Conservation (phyloP, 495 filamentous ascomycete genomes). For the Monascus purpureus region DNA sequence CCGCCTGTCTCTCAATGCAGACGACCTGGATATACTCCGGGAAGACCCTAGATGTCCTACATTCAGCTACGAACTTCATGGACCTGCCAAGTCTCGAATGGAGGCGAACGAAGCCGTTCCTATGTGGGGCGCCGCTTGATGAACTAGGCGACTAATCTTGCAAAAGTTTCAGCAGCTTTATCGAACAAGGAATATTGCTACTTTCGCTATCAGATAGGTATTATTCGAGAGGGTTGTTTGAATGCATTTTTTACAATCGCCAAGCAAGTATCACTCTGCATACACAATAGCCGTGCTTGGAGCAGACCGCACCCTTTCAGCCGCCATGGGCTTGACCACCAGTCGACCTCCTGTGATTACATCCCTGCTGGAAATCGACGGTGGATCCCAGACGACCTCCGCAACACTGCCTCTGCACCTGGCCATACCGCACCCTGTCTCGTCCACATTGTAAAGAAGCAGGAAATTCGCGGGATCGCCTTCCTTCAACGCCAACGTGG, state of each 20-base stretch:
- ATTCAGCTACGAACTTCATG: conserved; percentile 29
- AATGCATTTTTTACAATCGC: too few relatives aligned
- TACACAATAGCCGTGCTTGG: neutral
- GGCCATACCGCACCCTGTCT: conserved; percentile 15
- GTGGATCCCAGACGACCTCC: conserved; percentile 27
- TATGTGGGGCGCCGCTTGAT: conserved; percentile 1
- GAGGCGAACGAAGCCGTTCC: conserved; percentile 2
- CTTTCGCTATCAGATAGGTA: too few relatives aligned
- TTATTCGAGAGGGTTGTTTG: too few relatives aligned
- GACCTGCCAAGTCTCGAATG: conserved; percentile 6
- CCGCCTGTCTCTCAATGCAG: conserved; percentile 14
- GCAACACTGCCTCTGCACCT: conserved; percentile 18
- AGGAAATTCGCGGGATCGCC: conserved; percentile 13
- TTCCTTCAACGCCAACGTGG: conserved; percentile 2
- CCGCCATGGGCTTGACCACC: conserved; percentile 2
- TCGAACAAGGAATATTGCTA: too few relatives aligned
- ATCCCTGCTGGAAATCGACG: conserved; percentile 11
- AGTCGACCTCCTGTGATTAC: conserved; percentile 12
- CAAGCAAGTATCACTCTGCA: too few relatives aligned
- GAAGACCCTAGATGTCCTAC: conserved; percentile 28
- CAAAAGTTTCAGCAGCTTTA: too few relatives aligned
- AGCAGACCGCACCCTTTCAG: neutral
- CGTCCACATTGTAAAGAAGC: conserved; percentile 16
- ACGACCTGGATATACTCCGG: conserved; percentile 27
- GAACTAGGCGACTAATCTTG: too few relatives aligned